phyloP scores from a whole-genome alignment of 1,284 basidiomycete species.

The Retiboletus fuscus region DNA sequence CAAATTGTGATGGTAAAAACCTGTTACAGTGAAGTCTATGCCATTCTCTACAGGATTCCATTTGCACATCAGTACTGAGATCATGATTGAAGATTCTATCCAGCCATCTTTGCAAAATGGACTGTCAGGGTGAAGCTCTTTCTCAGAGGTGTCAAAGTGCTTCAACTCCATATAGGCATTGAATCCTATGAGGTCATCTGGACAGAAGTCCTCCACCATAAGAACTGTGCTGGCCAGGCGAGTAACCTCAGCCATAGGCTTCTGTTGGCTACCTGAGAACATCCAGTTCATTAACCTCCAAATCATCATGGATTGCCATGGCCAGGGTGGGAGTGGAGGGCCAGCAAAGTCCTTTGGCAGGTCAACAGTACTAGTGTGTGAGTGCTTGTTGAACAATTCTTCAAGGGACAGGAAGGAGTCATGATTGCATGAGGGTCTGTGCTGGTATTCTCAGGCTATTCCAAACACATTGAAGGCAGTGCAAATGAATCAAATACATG shows the following conservation, averaged over 20 bases:
- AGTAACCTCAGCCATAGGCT: too few species aligned
- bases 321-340: too few species aligned
- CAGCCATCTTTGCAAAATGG: slow-evolving; percentile 16
- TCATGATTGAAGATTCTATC: neutral
- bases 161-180: neutral
- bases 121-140: neutral
- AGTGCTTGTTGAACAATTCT: neutral
- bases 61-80: neutral
- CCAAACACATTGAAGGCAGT: slow-evolving; percentile 2
- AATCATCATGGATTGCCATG: neutral
- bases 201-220: neutral
- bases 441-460: neutral
- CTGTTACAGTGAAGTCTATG: neutral
- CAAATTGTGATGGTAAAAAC: neutral
- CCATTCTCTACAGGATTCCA: neutral
- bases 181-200: neutral
- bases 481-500: neutral
- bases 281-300: slow-evolving; percentile 22
- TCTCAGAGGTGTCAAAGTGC: neutral
- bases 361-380: neutral
- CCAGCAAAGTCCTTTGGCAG: too few species aligned
- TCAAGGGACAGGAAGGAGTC: neutral
- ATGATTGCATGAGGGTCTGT: neutral
- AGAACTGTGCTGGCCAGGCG: neutral
- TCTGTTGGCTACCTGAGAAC: slow-evolving; percentile 6